Conservation (phyloP, 805 yeast species). For the Lipomyces sp. region DNA sequence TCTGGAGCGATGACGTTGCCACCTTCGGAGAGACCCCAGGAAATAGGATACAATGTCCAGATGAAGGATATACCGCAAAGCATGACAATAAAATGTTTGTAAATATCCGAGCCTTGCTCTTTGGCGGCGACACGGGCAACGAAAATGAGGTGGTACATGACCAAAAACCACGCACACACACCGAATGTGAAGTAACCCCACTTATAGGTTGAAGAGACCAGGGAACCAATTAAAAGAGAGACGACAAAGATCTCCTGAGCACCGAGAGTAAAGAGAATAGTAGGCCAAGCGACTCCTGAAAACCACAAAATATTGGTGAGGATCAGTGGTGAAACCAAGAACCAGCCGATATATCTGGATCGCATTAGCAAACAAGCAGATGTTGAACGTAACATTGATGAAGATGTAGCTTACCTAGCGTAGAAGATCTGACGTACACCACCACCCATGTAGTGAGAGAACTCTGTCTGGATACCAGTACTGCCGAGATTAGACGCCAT, state of each 20-base stretch:
- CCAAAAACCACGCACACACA: slow-evolving; percentile 53
- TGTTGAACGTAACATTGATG: neutral
- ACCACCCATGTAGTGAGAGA: slow-evolving; percentile 53
- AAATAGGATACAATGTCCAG: slow-evolving; percentile 57
- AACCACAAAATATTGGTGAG: slow-evolving; percentile 46
- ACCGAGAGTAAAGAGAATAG: slow-evolving; percentile 45
- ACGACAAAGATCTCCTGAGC: slow-evolving; percentile 57
- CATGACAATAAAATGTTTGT: slow-evolving; percentile 28
- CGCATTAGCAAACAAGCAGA: neutral
- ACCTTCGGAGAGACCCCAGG: slow-evolving; percentile 65
- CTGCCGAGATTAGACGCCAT: slow-evolving; percentile 64
- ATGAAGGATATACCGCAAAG: slow-evolving; percentile 45
- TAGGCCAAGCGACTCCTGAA: slow-evolving; percentile 46
- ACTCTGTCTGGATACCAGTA: slow-evolving; percentile 54
- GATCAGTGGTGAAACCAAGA: slow-evolving; percentile 57
- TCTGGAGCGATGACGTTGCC: slow-evolving; percentile 54
- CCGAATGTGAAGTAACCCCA: slow-evolving; percentile 73
- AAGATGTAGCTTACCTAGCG: slow-evolving; percentile 51
- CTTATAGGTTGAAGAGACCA: slow-evolving; percentile 61
- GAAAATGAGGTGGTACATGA: slow-evolving; percentile 45
- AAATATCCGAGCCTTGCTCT: slow-evolving; percentile 39
- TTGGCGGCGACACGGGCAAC: slow-evolving; percentile 39
- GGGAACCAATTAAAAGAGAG: slow-evolving; percentile 60
- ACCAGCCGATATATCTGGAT: slow-evolving; percentile 56
- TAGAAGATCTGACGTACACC: slow-evolving; percentile 60